A percentile compares a stretch with the other conserved stretches of the same genome.
These are phyloP conservation scores for Podaxis sp. DNA, from an alignment of 768 basidiomycete genomes.

Conservation along the genomic window DNA sequence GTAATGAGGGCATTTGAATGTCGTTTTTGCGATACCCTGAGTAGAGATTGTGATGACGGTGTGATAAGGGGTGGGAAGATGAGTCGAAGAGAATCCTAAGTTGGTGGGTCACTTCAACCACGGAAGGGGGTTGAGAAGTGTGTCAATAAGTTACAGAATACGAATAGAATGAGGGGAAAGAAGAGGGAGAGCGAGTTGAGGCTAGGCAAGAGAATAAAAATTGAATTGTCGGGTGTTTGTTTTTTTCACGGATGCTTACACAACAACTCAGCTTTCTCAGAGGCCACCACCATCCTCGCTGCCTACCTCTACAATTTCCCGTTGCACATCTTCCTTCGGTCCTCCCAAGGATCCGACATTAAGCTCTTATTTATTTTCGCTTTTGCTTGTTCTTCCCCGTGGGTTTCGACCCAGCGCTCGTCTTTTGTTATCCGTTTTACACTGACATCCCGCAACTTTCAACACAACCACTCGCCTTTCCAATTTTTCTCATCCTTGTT, in stretches of 20 bases:
- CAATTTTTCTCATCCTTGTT: neutral
- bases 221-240: slow-evolving; percentile 15
- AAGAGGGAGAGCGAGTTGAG: neutral
- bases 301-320: neutral
- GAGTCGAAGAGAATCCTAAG: neutral
- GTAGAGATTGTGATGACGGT: neutral
- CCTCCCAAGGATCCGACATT: neutral
- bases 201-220: neutral
- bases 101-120: neutral
- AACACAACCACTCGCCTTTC: neutral
- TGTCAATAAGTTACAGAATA: neutral
- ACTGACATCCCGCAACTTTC: neutral
- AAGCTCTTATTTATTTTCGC: neutral
- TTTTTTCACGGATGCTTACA: slow-evolving; percentile 12
- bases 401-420: neutral
- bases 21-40: neutral
- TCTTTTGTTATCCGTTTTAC: neutral
- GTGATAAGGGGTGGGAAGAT: neutral
- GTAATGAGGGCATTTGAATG: neutral
- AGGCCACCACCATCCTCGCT: slow-evolving; percentile 10
- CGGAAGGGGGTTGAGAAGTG: neutral
- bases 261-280: slow-evolving; percentile 14
- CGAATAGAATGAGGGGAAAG: neutral
- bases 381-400: neutral
- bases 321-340: neutral